A percentile compares a stretch with the other conserved stretches of the same genome.
Evolutionary conservation across 2,329 filamentous ascomycete genomes (phyloP).

Genomic region (Xylariaceae sp.): DNA sequence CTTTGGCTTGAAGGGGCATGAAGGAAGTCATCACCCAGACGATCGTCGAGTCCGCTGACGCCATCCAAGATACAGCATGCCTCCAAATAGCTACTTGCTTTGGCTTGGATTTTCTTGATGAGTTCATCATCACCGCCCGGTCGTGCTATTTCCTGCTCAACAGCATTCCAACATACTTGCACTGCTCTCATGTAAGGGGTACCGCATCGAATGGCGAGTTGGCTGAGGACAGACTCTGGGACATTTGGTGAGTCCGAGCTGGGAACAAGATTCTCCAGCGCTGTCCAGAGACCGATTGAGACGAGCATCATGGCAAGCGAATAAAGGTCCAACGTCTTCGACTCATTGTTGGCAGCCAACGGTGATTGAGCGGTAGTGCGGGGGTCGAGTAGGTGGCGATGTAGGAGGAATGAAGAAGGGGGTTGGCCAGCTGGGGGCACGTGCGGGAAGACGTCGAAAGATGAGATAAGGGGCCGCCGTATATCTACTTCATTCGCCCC

Average conservation of each 20-base stretch:
- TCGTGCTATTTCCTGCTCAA: constrained; percentile 55
- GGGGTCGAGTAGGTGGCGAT: constrained; percentile 63
- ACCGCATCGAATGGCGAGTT: constrained; percentile 63
- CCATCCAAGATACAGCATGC: constrained; percentile 59
- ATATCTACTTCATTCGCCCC: constrained; percentile 52
- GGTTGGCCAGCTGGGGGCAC: constrained; percentile 34
- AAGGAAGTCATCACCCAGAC: constrained; percentile 42
- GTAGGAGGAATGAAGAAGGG: constrained; percentile 39
- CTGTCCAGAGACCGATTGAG: constrained; percentile 71
- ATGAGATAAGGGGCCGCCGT: constrained; percentile 63
- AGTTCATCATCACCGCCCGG: constrained; percentile 45
- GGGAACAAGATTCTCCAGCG: constrained; percentile 50
- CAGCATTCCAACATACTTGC: constrained; percentile 64
- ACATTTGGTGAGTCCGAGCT: constrained; percentile 47
- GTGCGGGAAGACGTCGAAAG: constrained; percentile 68
- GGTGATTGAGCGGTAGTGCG: constrained; percentile 46
- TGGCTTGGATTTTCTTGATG: constrained; percentile 48
- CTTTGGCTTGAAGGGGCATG: constrained; percentile 17
- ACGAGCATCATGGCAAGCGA: constrained; percentile 67
- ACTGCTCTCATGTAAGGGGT: constrained; percentile 72
- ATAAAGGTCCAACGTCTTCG: constrained; percentile 62
- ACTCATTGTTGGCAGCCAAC: constrained; percentile 46
- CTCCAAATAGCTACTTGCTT: constrained; percentile 54
- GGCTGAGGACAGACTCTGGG: constrained; percentile 55
- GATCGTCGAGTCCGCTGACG: constrained; percentile 51